phyloP scores from a whole-genome alignment of 2,329 filamentous ascomycete species.

The Aureobasidium mangrovei region DNA sequence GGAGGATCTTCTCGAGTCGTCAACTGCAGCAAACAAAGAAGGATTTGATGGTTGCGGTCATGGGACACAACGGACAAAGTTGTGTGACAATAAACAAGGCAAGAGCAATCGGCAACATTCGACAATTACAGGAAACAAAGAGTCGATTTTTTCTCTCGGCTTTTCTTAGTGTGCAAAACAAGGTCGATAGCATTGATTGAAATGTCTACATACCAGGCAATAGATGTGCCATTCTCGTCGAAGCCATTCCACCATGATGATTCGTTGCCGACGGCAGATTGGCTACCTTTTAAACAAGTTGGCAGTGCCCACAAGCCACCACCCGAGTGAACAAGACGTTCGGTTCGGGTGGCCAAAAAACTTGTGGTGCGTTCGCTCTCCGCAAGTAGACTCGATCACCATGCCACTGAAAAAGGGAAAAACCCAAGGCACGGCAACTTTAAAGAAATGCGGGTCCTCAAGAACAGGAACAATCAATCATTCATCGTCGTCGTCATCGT shows the following conservation, averaged over 20 bases:
- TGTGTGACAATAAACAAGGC: neutral
- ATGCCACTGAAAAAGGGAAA: conserved; percentile 64
- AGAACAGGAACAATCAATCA: neutral
- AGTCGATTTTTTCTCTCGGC: neutral
- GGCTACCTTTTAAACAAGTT: conserved; percentile 12
- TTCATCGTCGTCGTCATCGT: conserved; percentile 48
- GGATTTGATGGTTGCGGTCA: neutral
- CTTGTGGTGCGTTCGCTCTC: conserved; percentile 47
- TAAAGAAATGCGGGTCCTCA: conserved; percentile 71
- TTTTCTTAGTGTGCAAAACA: no score
- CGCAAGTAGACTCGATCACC: conserved; percentile 95
- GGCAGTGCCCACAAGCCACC: conserved; percentile 12
- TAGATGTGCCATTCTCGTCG: conserved; percentile 11
- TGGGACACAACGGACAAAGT: neutral
- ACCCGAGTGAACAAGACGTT: conserved; percentile 15
- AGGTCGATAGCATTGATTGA: neutral
- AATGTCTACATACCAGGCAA: neutral
- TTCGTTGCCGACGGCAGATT: conserved; percentile 13
- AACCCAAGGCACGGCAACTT: conserved; percentile 61
- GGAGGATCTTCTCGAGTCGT: no score
- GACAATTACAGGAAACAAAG: neutral
- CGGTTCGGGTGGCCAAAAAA: conserved; percentile 3
- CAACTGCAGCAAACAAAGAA: neutral
- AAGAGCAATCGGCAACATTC: neutral
- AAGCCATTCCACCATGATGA: conserved; percentile 10